Evolutionary conservation across 345 rosid species (phyloP).

Genomic region (Lepidium sativum): DNA sequence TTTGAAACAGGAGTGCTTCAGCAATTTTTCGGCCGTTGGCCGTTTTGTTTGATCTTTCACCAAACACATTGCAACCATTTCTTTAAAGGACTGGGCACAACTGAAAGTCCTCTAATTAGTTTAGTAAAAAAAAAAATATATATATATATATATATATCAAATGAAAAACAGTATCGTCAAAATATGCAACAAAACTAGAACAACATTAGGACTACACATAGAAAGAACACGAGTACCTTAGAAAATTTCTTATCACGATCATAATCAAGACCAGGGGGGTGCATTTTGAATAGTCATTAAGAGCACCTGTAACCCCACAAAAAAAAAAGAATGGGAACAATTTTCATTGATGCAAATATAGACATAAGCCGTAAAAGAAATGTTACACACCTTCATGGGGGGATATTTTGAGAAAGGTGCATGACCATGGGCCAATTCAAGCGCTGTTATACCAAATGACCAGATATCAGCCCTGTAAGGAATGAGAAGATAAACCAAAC

Average conservation of each 20-base stretch:
- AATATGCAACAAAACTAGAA: not conserved
- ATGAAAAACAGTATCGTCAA: not conserved
- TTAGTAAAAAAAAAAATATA: constrained; percentile 34
- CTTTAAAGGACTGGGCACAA: constrained; percentile 98
- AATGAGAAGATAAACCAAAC: constrained; percentile 16
- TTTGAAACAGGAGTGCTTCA: constrained; percentile 90
- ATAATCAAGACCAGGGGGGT: constrained; percentile 98
- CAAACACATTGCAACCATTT: constrained; percentile 99
- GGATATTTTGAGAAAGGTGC: constrained; percentile 99
- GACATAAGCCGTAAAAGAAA: not conserved
- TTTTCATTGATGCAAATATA: not conserved
- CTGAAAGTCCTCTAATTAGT: constrained; percentile 87
- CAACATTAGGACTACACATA: constrained; percentile 21
- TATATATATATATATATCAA: constrained; percentile 1
- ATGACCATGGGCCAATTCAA: constrained; percentile 99
- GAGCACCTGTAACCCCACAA: constrained; percentile 51
- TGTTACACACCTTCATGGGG: constrained; percentile 81
- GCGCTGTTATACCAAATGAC: constrained; percentile 97
- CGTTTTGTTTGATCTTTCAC: constrained; percentile 98
- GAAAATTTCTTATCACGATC: constrained; percentile 98
- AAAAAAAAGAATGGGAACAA: not conserved
- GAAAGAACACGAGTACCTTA: constrained; percentile 89
- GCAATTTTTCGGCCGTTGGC: constrained; percentile 91
- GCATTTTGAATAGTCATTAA: constrained; percentile 98
- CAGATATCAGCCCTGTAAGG: constrained; percentile 92